Evolutionary conservation across 768 basidiomycete genomes (phyloP).

Genomic region (Boletus tomentosulus): DNA sequence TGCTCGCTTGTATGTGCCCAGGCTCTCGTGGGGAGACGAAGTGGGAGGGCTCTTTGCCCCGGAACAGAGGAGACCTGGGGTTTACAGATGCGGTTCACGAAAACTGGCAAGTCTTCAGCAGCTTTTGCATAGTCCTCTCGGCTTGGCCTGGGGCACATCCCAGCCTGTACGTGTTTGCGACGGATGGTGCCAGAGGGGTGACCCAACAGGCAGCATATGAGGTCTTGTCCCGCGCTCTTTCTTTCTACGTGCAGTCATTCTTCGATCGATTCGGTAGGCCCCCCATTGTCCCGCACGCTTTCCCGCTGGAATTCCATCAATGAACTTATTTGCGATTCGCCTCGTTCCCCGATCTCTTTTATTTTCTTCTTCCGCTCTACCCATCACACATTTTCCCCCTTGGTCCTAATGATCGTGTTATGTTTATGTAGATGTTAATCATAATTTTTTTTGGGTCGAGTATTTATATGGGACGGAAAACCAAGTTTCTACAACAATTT

Average conservation of each 20-base stretch:
- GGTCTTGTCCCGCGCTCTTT: not conserved
- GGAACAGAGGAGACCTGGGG: not conserved
- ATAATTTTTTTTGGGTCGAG: too few species aligned
- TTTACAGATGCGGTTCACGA: not conserved
- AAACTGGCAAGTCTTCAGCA: not conserved
- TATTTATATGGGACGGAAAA: too few species aligned
- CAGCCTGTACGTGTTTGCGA: not conserved
- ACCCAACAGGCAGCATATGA: not conserved
- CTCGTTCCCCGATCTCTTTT: too few species aligned
- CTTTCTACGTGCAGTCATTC: conserved; percentile 5
- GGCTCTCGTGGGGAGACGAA: not conserved
- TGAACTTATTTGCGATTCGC: not conserved
- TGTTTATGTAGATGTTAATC: too few species aligned
- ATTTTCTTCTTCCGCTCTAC: too few species aligned
- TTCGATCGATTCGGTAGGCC: conserved; percentile 5
- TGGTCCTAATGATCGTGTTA: too few species aligned
- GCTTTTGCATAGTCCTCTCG: not conserved
- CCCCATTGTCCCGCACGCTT: conserved; percentile 4
- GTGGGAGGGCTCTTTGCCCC: not conserved
- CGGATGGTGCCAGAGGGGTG: not conserved
- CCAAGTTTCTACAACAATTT: too few species aligned
- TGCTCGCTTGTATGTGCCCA: not conserved
- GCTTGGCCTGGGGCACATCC: not conserved
- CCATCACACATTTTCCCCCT: too few species aligned
- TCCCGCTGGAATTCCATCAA: not conserved